phyloP scores from a whole-genome alignment of 176 grass and related monocot species.

The Dendrocalamus sinicus region DNA sequence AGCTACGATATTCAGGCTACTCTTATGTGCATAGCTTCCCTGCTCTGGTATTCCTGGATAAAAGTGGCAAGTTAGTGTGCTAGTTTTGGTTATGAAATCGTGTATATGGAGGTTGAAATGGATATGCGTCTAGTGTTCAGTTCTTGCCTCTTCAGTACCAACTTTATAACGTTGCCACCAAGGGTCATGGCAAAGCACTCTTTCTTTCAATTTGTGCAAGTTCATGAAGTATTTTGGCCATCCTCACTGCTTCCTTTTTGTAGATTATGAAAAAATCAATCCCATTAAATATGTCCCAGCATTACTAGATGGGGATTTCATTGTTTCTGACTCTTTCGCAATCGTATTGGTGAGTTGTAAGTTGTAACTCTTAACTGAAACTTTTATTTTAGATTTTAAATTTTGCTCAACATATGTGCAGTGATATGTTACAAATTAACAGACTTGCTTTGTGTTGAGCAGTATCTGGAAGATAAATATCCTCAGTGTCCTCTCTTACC shows the following conservation, averaged over 20 bases:
- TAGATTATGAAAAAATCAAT: constrained; percentile 91
- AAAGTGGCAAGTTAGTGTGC: too few relatives aligned
- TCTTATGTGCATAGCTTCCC: too few relatives aligned
- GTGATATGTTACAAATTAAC: background rate
- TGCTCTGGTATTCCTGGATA: too few relatives aligned
- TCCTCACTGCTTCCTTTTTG: background rate
- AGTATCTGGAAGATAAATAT: constrained; percentile 97
- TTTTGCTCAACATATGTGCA: constrained; percentile 9
- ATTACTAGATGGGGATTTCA: constrained; percentile 71
- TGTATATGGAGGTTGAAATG: too few relatives aligned
- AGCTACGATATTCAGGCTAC: too few relatives aligned
- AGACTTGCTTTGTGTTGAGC: background rate
- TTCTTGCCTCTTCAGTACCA: too few relatives aligned
- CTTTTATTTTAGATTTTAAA: background rate
- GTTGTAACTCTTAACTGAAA: background rate
- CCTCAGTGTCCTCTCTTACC: constrained; percentile 77
- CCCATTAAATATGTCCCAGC: constrained; percentile 87
- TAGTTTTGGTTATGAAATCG: too few relatives aligned
- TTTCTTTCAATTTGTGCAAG: too few relatives aligned
- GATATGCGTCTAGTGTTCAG: too few relatives aligned
- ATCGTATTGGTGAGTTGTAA: constrained; percentile 58
- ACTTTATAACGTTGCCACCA: too few relatives aligned
- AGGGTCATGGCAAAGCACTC: too few relatives aligned
- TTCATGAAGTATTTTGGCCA: too few relatives aligned
- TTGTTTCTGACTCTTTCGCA: constrained; percentile 73